Evolutionary conservation across 1,284 basidiomycete species (phyloP), one percentile per base, ranked within the genome.

Genomic region (Schizophyllum amplum): DNA sequence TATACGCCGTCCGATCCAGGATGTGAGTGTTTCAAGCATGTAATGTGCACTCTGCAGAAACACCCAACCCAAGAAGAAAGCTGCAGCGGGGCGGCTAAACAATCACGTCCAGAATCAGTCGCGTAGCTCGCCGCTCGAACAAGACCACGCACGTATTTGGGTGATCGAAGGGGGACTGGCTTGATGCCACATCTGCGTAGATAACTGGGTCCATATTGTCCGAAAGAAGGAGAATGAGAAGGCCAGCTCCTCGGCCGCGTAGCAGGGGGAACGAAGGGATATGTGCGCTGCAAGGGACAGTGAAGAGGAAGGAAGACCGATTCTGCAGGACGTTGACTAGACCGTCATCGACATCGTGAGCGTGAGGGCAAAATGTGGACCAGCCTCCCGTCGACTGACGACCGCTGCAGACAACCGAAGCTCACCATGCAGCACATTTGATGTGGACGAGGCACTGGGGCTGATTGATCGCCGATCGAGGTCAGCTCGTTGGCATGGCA

Each of bases 11-110:
- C 23, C 50, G 22, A 42, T 42, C 33, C 33, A 17, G 11, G 33
- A 21, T 3, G 23, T 54, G 20, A 27, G 52, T 51, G 2, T 25
- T 46, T 20, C 33, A 9, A 66, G 60, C 24, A 75, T 62, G 61
- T 72, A 70, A 20, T 70, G 68, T 7, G 78, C 53, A 58, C 77
- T 74, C 60, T 69, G 69, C 52, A 79, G 68, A 62, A 80, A 80
- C 4, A 78, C 75, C 67, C 75, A 75, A 52, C 80, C 80, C 17
- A 80, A 69, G 55, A 78, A 76, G 64, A 82, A 82, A 5, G 73
- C 66, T 24, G 66, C 56, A 13, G 77, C 67, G 47, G 74, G 68
- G 52, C 71, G 75, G 64, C 79, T 81, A 51, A 54, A n/a, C 2
- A 9, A 42, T 42, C 7, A 42, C 7, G 7, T n/a, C n/a, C 2